Conservation (phyloP, 1,284 basidiomycete genomes). For the Apiotrichum domesticum region DNA sequence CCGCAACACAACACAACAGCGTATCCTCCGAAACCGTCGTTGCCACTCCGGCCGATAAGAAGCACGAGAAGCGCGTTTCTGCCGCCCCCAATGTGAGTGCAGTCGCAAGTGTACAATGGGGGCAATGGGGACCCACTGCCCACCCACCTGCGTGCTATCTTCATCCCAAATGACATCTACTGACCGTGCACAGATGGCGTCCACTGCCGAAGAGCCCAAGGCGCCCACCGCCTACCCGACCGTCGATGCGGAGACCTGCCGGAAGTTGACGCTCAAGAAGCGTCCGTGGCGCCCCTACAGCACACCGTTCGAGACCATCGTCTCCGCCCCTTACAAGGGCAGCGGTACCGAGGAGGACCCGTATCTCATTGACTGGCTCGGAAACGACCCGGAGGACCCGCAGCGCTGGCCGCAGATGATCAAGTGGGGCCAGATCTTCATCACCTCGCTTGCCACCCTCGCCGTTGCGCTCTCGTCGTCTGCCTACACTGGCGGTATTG, state of each 20-base stretch:
- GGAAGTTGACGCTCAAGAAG: constrained; percentile 23
- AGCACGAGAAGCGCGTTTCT: not conserved
- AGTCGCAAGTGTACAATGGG: no score
- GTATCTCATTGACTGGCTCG: constrained; percentile 44
- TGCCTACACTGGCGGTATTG: constrained; percentile 32
- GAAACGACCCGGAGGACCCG: constrained; percentile 33
- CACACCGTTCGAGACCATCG: constrained; percentile 44
- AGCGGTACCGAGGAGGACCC: constrained; percentile 45
- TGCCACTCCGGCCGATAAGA: not conserved
- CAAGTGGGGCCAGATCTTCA: constrained; percentile 32
- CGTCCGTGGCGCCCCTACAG: constrained; percentile 35
- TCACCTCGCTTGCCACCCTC: constrained; percentile 27
- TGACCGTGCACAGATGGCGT: no score
- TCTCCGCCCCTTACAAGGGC: constrained; percentile 41
- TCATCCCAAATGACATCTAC: no score
- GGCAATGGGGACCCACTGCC: no score
- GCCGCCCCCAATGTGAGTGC: not conserved
- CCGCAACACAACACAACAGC: not conserved
- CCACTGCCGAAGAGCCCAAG: not conserved
- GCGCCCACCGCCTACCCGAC: not conserved
- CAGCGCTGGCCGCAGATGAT: constrained; percentile 29
- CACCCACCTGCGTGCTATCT: no score
- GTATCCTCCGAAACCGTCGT: not conserved
- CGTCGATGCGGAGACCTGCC: not conserved
- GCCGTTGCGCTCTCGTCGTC: constrained; percentile 38